Evolutionary conservation across 2,329 filamentous ascomycete species (phyloP).

Genomic region (Tolypocladium pustulatum): DNA sequence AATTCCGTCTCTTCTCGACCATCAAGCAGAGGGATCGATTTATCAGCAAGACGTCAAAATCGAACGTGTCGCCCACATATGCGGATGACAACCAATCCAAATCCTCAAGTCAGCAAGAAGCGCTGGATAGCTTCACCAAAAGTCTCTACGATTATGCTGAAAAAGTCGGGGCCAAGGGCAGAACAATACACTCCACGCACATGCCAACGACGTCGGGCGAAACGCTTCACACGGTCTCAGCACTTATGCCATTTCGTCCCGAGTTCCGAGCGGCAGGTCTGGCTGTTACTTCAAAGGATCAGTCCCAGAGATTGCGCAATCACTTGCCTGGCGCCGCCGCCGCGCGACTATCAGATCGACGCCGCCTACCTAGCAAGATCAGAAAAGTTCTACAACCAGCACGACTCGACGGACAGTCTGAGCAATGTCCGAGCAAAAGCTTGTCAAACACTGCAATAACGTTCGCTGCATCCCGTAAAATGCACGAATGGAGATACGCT

Average conservation of each 20-base stretch:
- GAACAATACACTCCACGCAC: conserved; percentile 26
- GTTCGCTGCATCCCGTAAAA: conserved; percentile 16
- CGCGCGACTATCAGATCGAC: conserved; percentile 3
- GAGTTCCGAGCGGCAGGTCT: conserved; percentile 44
- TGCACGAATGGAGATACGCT: conserved; percentile 22
- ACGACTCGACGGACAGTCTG: conserved; percentile 19
- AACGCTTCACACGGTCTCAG: conserved; percentile 40
- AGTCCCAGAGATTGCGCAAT: conserved; percentile 24
- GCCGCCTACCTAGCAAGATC: background rate
- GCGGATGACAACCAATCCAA: conserved; percentile 20
- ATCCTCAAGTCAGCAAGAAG: conserved; percentile 31
- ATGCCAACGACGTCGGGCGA: conserved; percentile 27
- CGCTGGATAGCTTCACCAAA: conserved; percentile 24
- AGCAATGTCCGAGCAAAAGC: conserved; percentile 10
- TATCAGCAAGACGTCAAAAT: background rate
- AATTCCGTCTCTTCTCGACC: conserved; percentile 28
- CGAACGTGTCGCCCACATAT: conserved; percentile 1
- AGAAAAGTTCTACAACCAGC: conserved; percentile 4
- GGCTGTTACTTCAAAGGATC: conserved; percentile 40
- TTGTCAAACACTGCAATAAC: conserved; percentile 18
- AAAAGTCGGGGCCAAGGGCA: conserved; percentile 24
- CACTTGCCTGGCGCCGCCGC: conserved; percentile 8
- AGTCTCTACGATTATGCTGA: conserved; percentile 21
- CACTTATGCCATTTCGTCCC: conserved; percentile 40
- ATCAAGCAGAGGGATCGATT: conserved; percentile 5